phyloP scores from a whole-genome alignment of 2,329 filamentous ascomycete species.

The Beauveria sp. region DNA sequence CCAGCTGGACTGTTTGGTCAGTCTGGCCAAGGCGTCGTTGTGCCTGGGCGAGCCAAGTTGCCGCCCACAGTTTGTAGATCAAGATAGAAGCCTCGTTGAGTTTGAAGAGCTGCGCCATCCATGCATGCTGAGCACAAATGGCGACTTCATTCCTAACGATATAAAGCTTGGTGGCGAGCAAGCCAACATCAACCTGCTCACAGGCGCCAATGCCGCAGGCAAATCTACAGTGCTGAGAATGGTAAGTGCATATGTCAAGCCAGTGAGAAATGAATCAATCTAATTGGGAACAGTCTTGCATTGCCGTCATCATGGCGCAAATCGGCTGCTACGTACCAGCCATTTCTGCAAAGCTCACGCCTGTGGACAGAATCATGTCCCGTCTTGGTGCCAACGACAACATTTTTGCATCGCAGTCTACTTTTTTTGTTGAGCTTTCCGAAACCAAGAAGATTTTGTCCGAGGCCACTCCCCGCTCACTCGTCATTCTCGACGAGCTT shows the following conservation, averaged over 20 bases:
- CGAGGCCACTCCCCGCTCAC: conserved; percentile 85
- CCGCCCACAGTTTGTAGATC: conserved; percentile 78
- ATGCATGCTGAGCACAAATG: conserved; percentile 82
- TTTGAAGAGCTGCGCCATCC: conserved; percentile 91
- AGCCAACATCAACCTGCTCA: conserved; percentile 83
- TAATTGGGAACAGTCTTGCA: conserved; percentile 60
- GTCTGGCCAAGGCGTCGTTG: conserved; percentile 79
- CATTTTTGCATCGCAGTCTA: conserved; percentile 95
- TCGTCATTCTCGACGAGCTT: conserved; percentile 95
- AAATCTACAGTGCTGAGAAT: conserved; percentile 95
- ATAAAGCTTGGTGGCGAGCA: conserved; percentile 74
- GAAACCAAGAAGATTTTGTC: conserved; percentile 97
- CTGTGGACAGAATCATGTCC: conserved; percentile 97
- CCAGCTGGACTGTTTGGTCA: conserved; percentile 91
- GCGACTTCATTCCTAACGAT: conserved; percentile 95
- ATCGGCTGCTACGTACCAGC: conserved; percentile 91
- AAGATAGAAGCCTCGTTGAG: conserved; percentile 79
- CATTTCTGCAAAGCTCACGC: conserved; percentile 72
- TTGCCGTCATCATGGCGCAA: conserved; percentile 95
- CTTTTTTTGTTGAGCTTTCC: conserved; percentile 94
- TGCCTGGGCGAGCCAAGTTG: conserved; percentile 82
- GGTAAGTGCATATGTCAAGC: conserved; percentile 45
- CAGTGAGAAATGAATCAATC: not conserved
- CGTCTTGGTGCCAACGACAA: conserved; percentile 96
- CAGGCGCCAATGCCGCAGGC: conserved; percentile 92